These are phyloP conservation scores for Leccinum subgranulosum DNA, from an alignment of 768 basidiomycete genomes.

Conservation along the genomic window DNA sequence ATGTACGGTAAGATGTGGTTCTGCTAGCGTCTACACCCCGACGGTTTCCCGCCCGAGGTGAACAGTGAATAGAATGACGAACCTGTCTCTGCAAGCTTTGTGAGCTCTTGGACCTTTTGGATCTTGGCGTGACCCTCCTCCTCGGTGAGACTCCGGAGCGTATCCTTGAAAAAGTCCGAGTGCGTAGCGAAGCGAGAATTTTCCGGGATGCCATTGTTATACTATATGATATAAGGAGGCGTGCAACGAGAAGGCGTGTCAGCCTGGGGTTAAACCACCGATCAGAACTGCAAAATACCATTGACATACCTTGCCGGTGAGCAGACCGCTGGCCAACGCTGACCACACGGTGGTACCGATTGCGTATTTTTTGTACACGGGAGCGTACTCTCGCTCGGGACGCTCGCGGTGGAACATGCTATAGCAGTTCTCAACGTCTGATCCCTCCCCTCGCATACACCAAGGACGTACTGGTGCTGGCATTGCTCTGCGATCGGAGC, in stretches of 20 bases:
- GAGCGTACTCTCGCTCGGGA: constrained; percentile 52
- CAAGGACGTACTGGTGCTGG: constrained; percentile 38
- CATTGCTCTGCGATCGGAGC: constrained; percentile 53
- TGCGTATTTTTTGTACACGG: constrained; percentile 43
- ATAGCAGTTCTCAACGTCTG: constrained; percentile 7
- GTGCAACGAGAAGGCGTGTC: background rate
- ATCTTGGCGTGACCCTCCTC: constrained; percentile 45
- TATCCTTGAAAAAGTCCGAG: constrained; percentile 43
- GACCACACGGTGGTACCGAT: constrained; percentile 54
- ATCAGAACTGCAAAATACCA: background rate
- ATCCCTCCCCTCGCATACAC: background rate
- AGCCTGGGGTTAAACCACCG: background rate
- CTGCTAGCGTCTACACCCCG: background rate
- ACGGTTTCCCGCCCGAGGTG: too few species aligned
- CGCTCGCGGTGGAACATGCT: constrained; percentile 52
- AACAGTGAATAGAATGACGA: background rate
- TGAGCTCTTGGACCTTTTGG: constrained; percentile 46
- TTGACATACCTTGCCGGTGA: constrained; percentile 48
- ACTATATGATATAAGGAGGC: constrained; percentile 23
- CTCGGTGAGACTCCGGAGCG: constrained; percentile 40
- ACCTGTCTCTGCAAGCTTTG: constrained; percentile 40
- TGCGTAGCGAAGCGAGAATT: constrained; percentile 51
- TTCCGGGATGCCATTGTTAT: constrained; percentile 49
- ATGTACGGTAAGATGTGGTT: background rate
- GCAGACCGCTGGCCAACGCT: constrained; percentile 50